Evolutionary conservation across 2,329 filamentous ascomycete genomes (phyloP).

Genomic region (Hypoxylon rubiginosum): DNA sequence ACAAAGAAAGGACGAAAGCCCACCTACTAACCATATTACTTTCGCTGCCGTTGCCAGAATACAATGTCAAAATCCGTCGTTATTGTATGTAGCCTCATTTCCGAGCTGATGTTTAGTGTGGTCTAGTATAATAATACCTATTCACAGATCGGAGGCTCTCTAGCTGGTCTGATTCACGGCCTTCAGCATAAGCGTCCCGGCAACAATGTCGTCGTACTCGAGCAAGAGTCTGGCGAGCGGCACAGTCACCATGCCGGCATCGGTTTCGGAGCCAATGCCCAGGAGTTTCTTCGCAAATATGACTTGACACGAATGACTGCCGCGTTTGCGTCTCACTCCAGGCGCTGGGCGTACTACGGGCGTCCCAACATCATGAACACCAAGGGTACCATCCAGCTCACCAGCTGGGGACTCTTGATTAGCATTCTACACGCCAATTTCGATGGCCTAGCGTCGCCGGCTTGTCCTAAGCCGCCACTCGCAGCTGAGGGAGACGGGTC

Average conservation of each 20-base stretch:
- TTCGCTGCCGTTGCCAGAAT: too few species aligned
- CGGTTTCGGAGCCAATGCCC: constrained; percentile 48
- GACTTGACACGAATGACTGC: background rate
- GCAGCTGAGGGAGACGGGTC: constrained; percentile 37
- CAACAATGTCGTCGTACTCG: constrained; percentile 54
- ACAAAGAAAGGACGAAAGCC: too few species aligned
- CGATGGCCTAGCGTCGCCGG: constrained; percentile 51
- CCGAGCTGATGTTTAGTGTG: too few species aligned
- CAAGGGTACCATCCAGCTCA: constrained; percentile 52
- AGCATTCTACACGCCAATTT: constrained; percentile 57
- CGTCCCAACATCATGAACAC: constrained; percentile 42
- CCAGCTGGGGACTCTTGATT: constrained; percentile 59
- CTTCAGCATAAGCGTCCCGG: constrained; percentile 53
- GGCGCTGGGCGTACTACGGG: background rate
- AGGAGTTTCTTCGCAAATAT: background rate
- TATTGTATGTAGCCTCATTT: too few species aligned
- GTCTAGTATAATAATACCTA: too few species aligned
- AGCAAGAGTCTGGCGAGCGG: constrained; percentile 55
- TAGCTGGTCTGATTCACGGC: constrained; percentile 52
- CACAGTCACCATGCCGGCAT: constrained; percentile 56
- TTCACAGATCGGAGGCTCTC: constrained; percentile 56
- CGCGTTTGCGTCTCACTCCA: background rate
- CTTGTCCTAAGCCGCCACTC: constrained; percentile 42
- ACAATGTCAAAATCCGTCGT: too few species aligned
- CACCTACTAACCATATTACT: too few species aligned